These are phyloP conservation scores for Lecanosticta acicola DNA, from an alignment of 2,329 filamentous ascomycete genomes.

Conservation along the genomic window DNA sequence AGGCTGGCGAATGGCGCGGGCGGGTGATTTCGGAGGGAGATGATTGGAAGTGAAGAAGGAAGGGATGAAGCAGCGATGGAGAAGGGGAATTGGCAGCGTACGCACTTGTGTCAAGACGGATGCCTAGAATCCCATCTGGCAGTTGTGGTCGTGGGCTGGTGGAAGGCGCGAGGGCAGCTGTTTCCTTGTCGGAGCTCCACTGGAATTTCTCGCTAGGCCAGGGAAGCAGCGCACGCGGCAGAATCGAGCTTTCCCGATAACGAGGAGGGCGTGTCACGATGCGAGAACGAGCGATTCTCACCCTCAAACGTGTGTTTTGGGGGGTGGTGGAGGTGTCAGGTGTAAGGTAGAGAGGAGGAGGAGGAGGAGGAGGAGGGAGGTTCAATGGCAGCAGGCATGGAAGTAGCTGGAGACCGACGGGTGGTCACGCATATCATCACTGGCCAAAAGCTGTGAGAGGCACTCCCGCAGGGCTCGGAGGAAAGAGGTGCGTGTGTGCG, in stretches of 20 bases:
- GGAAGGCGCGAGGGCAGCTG: not conserved
- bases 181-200: not conserved
- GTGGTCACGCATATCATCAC: not conserved
- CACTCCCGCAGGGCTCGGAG: too few relatives aligned
- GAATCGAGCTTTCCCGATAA: conserved; percentile 2
- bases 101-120: conserved; percentile 5
- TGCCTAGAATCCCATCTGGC: conserved; percentile 14
- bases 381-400: not conserved
- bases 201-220: not conserved
- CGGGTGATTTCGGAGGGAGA: too few relatives aligned
- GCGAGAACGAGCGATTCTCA: not conserved
- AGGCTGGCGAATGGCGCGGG: too few relatives aligned
- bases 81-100: not conserved
- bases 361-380: not conserved
- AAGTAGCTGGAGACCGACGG: not conserved
- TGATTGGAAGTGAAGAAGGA: not conserved
- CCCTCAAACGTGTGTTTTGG: not conserved
- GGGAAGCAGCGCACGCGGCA: not conserved
- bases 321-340: too few relatives aligned
- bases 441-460: too few relatives aligned
- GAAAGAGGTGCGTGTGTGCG: not conserved
- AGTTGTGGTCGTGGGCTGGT: not conserved
- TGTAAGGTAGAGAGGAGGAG: not conserved
- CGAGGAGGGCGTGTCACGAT: conserved; percentile 1
- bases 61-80: not conserved